These are phyloP conservation scores for Pythium periplocum DNA, from an alignment of 352 stramenopile species.

Conservation along the genomic window DNA sequence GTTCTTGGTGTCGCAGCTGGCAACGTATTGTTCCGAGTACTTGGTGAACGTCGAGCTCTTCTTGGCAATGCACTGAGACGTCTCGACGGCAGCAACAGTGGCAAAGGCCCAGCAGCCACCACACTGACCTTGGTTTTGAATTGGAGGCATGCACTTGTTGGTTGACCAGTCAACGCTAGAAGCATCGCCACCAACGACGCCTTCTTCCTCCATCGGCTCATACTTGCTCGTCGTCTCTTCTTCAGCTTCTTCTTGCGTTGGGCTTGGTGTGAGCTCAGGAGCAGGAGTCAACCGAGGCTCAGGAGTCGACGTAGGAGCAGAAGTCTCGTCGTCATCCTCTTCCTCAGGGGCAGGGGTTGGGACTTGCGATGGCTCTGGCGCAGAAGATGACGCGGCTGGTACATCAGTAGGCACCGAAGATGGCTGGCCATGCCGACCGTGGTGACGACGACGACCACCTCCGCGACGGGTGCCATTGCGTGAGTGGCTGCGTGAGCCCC, in stretches of 20 bases:
- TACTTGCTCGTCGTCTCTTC: no score
- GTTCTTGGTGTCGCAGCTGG: conserved; percentile 87
- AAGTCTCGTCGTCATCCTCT: neutral
- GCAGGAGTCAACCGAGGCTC: neutral
- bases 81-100: conserved; percentile 87
- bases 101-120: conserved; percentile 98
- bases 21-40: conserved; percentile 91
- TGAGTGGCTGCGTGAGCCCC: neutral
- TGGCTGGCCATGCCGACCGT: no score
- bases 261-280: neutral
- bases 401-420: no score
- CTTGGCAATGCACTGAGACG: conserved; percentile 76
- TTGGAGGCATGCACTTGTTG: conserved; percentile 14
- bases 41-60: conserved; percentile 55
- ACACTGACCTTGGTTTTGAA: conserved; percentile 90
- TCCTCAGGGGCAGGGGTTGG: neutral
- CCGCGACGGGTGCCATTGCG: neutral
- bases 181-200: neutral
- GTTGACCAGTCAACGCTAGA: conserved; percentile 12
- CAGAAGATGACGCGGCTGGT: neutral
- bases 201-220: no score
- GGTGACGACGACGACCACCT: no score
- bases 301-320: neutral
- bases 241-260: neutral
- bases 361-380: neutral